Conservation (phyloP, 2,329 filamentous ascomycete genomes). For the Rosellinia necatrix region DNA sequence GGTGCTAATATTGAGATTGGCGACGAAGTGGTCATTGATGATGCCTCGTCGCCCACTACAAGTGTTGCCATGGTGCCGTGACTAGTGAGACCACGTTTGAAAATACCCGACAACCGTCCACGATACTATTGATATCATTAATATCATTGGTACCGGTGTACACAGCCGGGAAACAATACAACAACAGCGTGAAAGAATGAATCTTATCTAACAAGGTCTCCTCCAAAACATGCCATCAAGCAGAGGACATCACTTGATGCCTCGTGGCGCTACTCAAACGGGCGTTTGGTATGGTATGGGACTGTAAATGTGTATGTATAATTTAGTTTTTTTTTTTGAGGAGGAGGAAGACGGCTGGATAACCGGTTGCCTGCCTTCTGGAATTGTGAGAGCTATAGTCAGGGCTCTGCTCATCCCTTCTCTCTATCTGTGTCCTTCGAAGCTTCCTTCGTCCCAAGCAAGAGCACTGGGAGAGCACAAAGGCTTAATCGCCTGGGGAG, state of each 20-base stretch:
- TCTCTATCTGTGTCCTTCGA: neutral
- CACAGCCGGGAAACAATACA: slow-evolving; percentile 1
- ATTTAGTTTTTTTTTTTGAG: neutral
- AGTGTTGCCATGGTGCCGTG: slow-evolving; percentile 29
- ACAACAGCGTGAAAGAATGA: slow-evolving; percentile 16
- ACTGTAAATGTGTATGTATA: neutral
- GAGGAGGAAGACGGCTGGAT: neutral
- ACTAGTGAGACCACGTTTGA: slow-evolving; percentile 35
- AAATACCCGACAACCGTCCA: slow-evolving; percentile 20
- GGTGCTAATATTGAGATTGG: slow-evolving; percentile 36
- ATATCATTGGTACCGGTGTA: no score
- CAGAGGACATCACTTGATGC: neutral
- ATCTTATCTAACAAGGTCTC: slow-evolving; percentile 13
- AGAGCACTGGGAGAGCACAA: no score
- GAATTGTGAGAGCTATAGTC: neutral
- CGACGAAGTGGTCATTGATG: slow-evolving; percentile 27
- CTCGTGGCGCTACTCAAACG: slow-evolving; percentile 11
- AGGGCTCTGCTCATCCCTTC: neutral
- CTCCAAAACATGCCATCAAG: slow-evolving; percentile 17
- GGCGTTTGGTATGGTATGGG: slow-evolving; percentile 2
- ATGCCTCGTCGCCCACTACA: slow-evolving; percentile 26
- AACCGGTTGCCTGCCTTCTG: no score
- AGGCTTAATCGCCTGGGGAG: neutral
- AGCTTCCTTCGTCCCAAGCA: neutral
- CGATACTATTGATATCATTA: neutral